phyloP scores from a whole-genome alignment of 2,329 filamentous ascomycete species.

The Apiospora rasikravindrae region DNA sequence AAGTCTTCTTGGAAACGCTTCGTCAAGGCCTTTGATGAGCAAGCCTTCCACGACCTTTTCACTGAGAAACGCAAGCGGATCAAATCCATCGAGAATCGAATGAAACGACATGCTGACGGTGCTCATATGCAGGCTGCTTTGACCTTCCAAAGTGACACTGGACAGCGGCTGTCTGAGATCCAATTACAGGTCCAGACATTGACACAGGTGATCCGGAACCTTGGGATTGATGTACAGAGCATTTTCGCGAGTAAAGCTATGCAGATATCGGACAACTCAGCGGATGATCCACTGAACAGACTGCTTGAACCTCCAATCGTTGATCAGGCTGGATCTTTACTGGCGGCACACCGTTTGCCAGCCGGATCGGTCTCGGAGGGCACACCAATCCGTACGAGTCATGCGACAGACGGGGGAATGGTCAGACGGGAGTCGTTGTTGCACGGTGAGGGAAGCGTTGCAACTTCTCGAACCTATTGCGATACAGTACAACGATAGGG shows the following conservation, averaged over 20 bases:
- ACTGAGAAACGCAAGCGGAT: neutral
- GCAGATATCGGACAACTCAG: neutral
- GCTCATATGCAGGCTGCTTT: neutral
- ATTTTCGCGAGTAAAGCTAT: neutral
- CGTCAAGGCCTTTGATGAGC: neutral
- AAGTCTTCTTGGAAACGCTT: slow-evolving; percentile 20
- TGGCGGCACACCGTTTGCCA: too few species aligned
- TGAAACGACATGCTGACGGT: neutral
- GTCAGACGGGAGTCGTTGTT: too few species aligned
- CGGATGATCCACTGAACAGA: neutral
- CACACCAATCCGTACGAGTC: neutral
- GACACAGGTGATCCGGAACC: neutral
- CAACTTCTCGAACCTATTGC: neutral
- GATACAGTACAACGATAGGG: neutral
- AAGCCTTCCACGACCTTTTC: neutral
- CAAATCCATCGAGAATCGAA: neutral
- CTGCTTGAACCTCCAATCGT: neutral
- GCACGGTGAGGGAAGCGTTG: neutral
- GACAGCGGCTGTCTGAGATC: neutral
- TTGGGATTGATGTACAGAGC: neutral
- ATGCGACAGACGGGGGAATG: neutral
- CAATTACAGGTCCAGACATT: neutral
- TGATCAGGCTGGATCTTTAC: neutral
- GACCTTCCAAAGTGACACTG: neutral
- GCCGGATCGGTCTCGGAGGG: neutral